Evolutionary conservation across 2,329 filamentous ascomycete genomes (phyloP), one percentile per base, ranked within the genome.

Genomic region (Epichloe typhina): DNA sequence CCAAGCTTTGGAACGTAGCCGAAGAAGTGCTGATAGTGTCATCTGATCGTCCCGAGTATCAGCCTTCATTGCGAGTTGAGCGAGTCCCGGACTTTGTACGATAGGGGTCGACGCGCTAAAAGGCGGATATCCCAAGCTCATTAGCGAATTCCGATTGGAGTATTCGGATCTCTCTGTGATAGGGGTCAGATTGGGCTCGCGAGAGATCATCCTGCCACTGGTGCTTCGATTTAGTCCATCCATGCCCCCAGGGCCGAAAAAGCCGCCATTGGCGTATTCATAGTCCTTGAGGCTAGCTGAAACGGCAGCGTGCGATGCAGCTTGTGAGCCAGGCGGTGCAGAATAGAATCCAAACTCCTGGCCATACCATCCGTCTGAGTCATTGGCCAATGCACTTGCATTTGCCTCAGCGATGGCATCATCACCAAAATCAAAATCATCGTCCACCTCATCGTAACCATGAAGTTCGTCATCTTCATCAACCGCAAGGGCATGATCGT

Each of bases 321-420:
- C 64, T 39, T 66, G 67, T 11, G 69, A 64, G 15, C 63, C 63
- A 5, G 68, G 57, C 0, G 79, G 77, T 1, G 74, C 72, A 1
- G 90, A 88, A 64, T 95, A 98, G 65, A 98, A 98, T 0, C 89
- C 90, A 62, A 98, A 98, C 64, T 98, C 93, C 58, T 89, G 84
- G 0, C 93, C 93, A 62, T 98, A 98, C 71, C 93, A 94, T 0
- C 88, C 91, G 56, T 96, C 91, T 6, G 84, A 84, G 61, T 98
- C 93, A 57, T 88, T 90, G 44, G 93, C 91, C 7, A 98, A 74
- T 1, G 86, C 93, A 63, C 93, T 90, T 0, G 91, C 90, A 59
- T 98, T 98, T 5, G 93, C 93, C 52, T 89, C 93, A 0, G 90
- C 91, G 58, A 97, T 93, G 35, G 83, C 82, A 59, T 96, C 90